phyloP scores from a whole-genome alignment of 2,329 filamentous ascomycete genomes.

The Drechslerella coelobrocha region DNA sequence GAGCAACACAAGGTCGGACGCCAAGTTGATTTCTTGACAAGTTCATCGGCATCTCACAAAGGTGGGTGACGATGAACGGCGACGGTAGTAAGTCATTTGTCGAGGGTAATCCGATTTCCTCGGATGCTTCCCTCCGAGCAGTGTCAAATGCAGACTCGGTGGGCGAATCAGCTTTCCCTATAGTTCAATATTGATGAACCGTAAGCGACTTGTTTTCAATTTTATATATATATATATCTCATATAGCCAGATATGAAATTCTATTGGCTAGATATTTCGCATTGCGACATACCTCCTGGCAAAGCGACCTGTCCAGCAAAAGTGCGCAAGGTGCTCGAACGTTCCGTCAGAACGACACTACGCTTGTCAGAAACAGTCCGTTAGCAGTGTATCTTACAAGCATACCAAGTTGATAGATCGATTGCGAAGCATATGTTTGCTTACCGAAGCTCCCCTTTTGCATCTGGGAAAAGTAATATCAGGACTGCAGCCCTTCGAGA shows the following conservation, averaged over 20 bases:
- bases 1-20: constrained; percentile 77
- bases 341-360: constrained; percentile 72
- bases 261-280: neutral
- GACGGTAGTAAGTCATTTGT: constrained; percentile 72
- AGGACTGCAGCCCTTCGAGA: constrained; percentile 81
- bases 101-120: constrained; percentile 88
- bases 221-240: no score
- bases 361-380: constrained; percentile 16
- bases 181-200: neutral
- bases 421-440: constrained; percentile 3
- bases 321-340: constrained; percentile 68
- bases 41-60: constrained; percentile 81
- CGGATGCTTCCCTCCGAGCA: constrained; percentile 84
- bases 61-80: constrained; percentile 83
- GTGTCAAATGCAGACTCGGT: constrained; percentile 73
- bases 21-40: constrained; percentile 76
- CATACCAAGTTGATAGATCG: neutral
- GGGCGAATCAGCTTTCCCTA: constrained; percentile 65
- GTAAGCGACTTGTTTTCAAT: constrained; percentile 7
- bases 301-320: constrained; percentile 88
- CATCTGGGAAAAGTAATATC: constrained; percentile 85
- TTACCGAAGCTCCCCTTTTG: constrained; percentile 72
- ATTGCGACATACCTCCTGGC: constrained; percentile 77
- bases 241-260: neutral
- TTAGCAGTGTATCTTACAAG: constrained; percentile 26